Percentiles rank a stretch among this genome's conserved stretches.
These are phyloP conservation scores for Hygrophoropsis aurantiaca DNA, from an alignment of 768 basidiomycete genomes.

Conservation along the genomic window DNA sequence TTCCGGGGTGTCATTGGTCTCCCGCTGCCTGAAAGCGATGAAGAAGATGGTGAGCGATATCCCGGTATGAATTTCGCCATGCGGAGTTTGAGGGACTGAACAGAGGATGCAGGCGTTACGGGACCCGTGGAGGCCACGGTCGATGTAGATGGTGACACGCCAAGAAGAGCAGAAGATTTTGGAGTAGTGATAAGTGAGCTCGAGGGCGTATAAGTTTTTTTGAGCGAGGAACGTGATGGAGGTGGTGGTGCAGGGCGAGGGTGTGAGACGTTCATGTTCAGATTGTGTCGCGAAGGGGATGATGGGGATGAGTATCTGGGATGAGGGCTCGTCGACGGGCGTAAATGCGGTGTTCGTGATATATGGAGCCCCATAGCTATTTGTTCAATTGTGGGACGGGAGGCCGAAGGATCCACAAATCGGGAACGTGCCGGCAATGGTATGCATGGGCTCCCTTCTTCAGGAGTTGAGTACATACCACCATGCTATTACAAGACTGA, in stretches of 20 bases:
- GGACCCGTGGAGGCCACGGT: constrained; percentile 35
- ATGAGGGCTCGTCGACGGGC: constrained; percentile 30
- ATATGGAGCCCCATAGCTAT: constrained; percentile 81
- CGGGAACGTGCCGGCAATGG: constrained; percentile 39
- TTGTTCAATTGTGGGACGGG: constrained; percentile 68
- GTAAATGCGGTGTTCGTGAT: constrained; percentile 73
- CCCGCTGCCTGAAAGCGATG: constrained; percentile 32
- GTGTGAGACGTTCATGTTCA: constrained; percentile 24
- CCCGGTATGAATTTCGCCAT: constrained; percentile 54
- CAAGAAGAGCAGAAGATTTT: constrained; percentile 12
- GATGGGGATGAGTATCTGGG: constrained; percentile 19
- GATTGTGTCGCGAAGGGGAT: constrained; percentile 12
- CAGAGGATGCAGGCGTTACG: constrained; percentile 24
- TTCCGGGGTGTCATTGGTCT: constrained; percentile 48
- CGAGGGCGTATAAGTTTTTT: constrained; percentile 41
- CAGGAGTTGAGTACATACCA: constrained; percentile 43
- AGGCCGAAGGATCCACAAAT: constrained; percentile 36
- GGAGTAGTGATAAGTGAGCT: constrained; percentile 19
- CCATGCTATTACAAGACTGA: constrained; percentile 21
- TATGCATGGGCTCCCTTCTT: constrained; percentile 32
- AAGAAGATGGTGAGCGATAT: constrained; percentile 36
- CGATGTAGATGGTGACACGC: constrained; percentile 27
- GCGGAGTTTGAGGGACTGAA: constrained; percentile 44
- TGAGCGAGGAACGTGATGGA: constrained; percentile 64
- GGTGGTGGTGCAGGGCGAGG: constrained; percentile 45